Percentiles rank a stretch among this genome's conserved stretches.
Evolutionary conservation across 176 grass and related monocot species (phyloP).

Genomic region (Eleusine coracana): DNA sequence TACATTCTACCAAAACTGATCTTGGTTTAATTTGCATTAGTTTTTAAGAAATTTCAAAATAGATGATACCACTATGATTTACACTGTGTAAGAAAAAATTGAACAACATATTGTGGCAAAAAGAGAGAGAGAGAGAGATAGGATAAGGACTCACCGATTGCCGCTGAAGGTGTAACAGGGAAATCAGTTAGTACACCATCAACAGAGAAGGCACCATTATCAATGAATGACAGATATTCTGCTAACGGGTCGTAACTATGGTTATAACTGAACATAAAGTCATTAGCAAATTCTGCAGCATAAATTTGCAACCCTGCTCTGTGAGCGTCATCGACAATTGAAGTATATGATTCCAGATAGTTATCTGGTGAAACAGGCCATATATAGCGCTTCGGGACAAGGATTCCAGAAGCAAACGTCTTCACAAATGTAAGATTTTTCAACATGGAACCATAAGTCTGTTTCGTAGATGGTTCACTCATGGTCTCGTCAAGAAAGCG

Average conservation of each 20-base stretch:
- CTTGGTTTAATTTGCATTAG: conserved; percentile 6
- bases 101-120: neutral
- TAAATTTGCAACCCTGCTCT: conserved; percentile 88
- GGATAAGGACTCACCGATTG: conserved; percentile 58
- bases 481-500: conserved; percentile 63
- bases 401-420: conserved; percentile 86
- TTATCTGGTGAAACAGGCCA: conserved; percentile 79
- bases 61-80: neutral
- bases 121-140: neutral
- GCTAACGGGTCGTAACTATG: conserved; percentile 83
- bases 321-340: conserved; percentile 79
- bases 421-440: conserved; percentile 90
- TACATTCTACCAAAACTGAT: neutral
- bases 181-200: conserved; percentile 93
- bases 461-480: conserved; percentile 66
- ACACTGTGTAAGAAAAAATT: neutral
- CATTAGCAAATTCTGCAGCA: conserved; percentile 82
- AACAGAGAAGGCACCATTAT: conserved; percentile 84
- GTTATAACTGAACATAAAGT: conserved; percentile 74
- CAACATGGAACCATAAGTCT: conserved; percentile 72
- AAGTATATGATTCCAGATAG: conserved; percentile 66
- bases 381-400: conserved; percentile 87
- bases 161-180: conserved; percentile 75
- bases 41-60: neutral
- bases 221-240: conserved; percentile 77